Evolutionary conservation across 352 stramenopile species (phyloP).

Genomic region (Phytophthora syringae): DNA sequence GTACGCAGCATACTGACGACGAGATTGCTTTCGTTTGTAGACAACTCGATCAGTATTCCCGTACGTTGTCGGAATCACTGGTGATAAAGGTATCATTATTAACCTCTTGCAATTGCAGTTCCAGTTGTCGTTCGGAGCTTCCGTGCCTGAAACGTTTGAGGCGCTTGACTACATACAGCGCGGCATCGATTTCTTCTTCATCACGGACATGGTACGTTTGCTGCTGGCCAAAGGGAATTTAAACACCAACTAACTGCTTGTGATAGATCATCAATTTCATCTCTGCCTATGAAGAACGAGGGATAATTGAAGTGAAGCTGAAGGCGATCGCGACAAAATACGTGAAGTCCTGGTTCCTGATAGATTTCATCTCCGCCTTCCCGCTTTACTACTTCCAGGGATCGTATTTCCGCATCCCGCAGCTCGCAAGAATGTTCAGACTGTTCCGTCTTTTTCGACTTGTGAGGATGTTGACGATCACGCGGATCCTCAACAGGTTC

Average conservation of each 20-base stretch:
- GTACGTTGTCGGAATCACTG: conserved; percentile 39
- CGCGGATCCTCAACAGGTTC: conserved; percentile 69
- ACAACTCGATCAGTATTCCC: conserved; percentile 80
- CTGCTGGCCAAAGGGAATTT: not conserved
- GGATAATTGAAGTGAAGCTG: conserved; percentile 59
- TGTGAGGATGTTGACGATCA: conserved; percentile 75
- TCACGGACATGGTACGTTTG: conserved; percentile 66
- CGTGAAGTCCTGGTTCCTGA: conserved; percentile 71
- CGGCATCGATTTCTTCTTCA: conserved; percentile 74
- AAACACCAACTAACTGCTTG: not conserved
- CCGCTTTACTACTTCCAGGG: conserved; percentile 75
- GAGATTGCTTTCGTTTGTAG: no score
- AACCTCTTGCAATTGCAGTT: conserved; percentile 46
- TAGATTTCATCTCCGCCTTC: conserved; percentile 81
- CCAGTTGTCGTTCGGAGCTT: conserved; percentile 63
- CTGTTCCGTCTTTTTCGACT: conserved; percentile 71
- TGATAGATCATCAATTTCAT: conserved; percentile 71
- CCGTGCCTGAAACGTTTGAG: conserved; percentile 17
- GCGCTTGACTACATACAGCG: conserved; percentile 65
- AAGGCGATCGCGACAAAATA: conserved; percentile 61
- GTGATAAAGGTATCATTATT: not conserved
- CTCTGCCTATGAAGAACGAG: conserved; percentile 68
- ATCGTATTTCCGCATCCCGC: conserved; percentile 63
- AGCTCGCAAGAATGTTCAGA: conserved; percentile 65
- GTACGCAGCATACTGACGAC: no score